Percentiles rank a stretch among this genome's conserved stretches.
Evolutionary conservation across 768 basidiomycete species (phyloP).

Genomic region (Plicaturopsis crispa): DNA sequence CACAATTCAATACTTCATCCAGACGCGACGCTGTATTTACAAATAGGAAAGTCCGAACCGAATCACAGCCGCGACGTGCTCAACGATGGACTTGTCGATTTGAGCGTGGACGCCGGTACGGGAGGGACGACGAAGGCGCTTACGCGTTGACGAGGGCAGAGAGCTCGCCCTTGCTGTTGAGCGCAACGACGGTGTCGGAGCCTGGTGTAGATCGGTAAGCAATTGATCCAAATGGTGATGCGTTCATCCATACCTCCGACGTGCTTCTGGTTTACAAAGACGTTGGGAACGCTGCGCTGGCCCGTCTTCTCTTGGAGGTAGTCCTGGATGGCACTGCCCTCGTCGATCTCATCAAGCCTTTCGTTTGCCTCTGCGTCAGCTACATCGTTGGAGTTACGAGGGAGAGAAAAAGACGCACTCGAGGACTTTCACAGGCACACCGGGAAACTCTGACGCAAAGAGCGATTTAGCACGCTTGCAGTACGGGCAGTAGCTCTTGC

Average conservation of each 20-base stretch:
- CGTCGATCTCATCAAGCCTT: slow-evolving; percentile 53
- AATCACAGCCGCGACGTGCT: no score
- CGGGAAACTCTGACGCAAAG: slow-evolving; percentile 18
- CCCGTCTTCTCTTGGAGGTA: slow-evolving; percentile 59
- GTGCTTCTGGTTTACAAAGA: slow-evolving; percentile 48
- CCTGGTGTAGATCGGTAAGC: no score
- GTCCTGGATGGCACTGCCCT: slow-evolving; percentile 56
- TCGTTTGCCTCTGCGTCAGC: neutral
- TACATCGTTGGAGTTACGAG: neutral
- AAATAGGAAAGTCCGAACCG: no score
- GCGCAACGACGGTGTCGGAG: no score
- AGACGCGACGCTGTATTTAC: no score
- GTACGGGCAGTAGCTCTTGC: slow-evolving; percentile 32
- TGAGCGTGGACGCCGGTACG: no score
- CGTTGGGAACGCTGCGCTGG: slow-evolving; percentile 68
- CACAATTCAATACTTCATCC: no score
- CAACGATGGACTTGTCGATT: no score
- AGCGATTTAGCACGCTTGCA: slow-evolving; percentile 29
- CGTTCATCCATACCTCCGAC: slow-evolving; percentile 39
- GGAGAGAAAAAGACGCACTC: slow-evolving; percentile 22
- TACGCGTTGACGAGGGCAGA: no score
- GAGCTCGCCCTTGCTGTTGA: no score
- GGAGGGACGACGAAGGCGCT: no score
- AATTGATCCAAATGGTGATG: no score
- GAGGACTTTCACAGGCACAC: slow-evolving; percentile 18